Base-by-base conservation (phyloP, 1,284 basidiomycete genomes). In the Boletus semigastroideus region DNA sequence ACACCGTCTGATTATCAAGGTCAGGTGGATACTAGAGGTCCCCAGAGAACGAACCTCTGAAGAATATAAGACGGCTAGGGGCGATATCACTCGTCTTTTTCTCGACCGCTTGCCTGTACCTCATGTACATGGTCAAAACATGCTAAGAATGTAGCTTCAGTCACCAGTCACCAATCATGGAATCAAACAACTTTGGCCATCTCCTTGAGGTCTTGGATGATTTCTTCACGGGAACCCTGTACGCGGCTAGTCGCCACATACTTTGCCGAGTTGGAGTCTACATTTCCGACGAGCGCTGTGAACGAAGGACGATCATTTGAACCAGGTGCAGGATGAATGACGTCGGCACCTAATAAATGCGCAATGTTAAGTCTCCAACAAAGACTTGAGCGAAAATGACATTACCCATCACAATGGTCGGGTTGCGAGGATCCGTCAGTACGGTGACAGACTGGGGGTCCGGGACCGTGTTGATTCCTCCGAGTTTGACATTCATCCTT, bases 401-500 rank as follows among this genome's bases (percentile, higher is more conserved):
- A 49, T 59, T 69, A 81, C 86, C 87, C 79, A 91, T 85, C 48
- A 91, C 82, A n/a, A 91, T 79, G 1, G 87, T 87, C 1, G 87
- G 88, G 57, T 82, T 80, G 28, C 78, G 72, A 2, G 82, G 78
- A 59, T 91, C 87, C 0, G 80, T 79, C n/a, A 89, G 72, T 10
- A 79, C 75, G 0, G 77, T 73, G 5, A 85, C 79, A 0, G 83
- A 83, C 16, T 76, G 72, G 1, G 83, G 75, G 46, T 86, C 84
- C 0, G 86, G 87, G 41, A 90, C 75, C 4, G 79, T 80, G 63
- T 91, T 92, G 62, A 90, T 85, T 1, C 89, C 88, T 17, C 88
- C 89, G 0, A 91, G 74, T 66, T 92, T 91, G 20, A 87, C 87
- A 59, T 91, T 91, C 59, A 92, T 77, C 65, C 88, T 37, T 91